phyloP scores from a whole-genome alignment of 169 alveolate species.

The Plasmodium sp. region DNA sequence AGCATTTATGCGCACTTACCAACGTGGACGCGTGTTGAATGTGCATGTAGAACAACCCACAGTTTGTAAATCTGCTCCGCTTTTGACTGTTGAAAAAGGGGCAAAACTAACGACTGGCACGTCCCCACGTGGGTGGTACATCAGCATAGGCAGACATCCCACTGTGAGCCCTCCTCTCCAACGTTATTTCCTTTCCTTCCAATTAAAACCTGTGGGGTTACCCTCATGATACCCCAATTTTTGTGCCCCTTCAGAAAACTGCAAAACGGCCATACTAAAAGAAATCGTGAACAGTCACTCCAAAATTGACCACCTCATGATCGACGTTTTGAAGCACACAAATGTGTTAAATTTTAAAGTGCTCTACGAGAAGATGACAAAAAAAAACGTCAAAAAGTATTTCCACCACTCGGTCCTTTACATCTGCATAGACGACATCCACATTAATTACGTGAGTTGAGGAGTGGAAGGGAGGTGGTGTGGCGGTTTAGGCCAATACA shows the following conservation, averaged over 20 bases:
- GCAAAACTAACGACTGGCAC: background rate
- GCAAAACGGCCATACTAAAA: constrained; percentile 55
- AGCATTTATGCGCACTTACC: background rate
- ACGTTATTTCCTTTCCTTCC: background rate
- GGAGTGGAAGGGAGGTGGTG: background rate
- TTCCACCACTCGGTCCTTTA: constrained; percentile 40
- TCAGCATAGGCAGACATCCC: background rate
- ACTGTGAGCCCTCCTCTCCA: background rate
- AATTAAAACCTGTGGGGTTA: background rate
- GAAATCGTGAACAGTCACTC: constrained; percentile 23
- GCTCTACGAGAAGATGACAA: constrained; percentile 38
- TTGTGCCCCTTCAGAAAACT: constrained; percentile 31
- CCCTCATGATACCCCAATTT: background rate
- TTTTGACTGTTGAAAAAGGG: background rate
- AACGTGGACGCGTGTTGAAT: background rate
- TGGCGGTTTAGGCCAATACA: background rate
- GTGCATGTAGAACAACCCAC: background rate
- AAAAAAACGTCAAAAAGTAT: constrained; percentile 49
- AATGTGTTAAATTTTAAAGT: constrained; percentile 52
- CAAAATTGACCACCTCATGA: constrained; percentile 22
- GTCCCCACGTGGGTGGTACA: background rate
- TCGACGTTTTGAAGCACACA: constrained; percentile 21
- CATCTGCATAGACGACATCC: constrained; percentile 66
- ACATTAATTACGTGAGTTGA: constrained; percentile 48
- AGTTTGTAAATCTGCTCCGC: background rate